These are phyloP conservation scores for Meripilus lineatus DNA, from an alignment of 1,284 basidiomycete species.

Conservation along the genomic window DNA sequence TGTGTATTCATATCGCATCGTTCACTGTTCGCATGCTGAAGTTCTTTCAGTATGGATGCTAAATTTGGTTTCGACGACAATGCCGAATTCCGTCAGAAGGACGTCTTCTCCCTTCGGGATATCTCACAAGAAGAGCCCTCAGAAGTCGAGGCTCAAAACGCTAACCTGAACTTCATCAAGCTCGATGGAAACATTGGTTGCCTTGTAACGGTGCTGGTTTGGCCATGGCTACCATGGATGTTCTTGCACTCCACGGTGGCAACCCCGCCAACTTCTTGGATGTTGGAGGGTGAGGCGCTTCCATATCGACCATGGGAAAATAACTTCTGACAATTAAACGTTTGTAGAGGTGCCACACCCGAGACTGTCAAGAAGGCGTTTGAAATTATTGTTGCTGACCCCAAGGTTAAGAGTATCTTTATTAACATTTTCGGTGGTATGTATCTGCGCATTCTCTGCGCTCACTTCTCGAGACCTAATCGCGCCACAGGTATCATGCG, in stretches of 20 bases:
- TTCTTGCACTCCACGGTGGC: constrained; percentile 91
- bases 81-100: constrained; percentile 95
- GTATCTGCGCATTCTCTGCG: constrained; percentile 13
- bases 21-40: neutral
- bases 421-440: constrained; percentile 93
- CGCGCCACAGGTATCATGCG: constrained; percentile 84
- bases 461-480: neutral
- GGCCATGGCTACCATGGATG: constrained; percentile 99
- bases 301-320: neutral
- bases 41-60: constrained; percentile 77
- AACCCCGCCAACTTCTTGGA: constrained; percentile 99
- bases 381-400: constrained; percentile 87
- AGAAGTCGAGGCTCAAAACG: constrained; percentile 94
- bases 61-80: constrained; percentile 99
- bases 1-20: constrained; percentile 25
- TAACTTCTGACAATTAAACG: constrained; percentile 9
- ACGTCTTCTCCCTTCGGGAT: constrained; percentile 89
- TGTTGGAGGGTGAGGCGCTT: constrained; percentile 77
- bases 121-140: constrained; percentile 94
- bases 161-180: constrained; percentile 98
- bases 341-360: constrained; percentile 84
- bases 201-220: constrained; percentile 98
- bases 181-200: constrained; percentile 98
- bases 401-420: constrained; percentile 96
- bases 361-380: constrained; percentile 99